phyloP scores from a whole-genome alignment of 768 basidiomycete genomes.

The Kwoniella sp. region DNA sequence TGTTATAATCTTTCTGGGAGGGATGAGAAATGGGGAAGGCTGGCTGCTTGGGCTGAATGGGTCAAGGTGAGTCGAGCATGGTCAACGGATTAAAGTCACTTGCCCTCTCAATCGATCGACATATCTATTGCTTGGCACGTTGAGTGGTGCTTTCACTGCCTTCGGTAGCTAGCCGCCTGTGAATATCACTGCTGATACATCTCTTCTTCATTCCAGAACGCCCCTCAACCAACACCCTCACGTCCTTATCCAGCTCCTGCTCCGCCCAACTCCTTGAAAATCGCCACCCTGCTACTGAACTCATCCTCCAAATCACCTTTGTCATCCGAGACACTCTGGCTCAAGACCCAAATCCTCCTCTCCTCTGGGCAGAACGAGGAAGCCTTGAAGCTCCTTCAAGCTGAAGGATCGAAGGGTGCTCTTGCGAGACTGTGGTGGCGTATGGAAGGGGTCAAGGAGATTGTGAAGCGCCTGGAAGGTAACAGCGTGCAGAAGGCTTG shows the following conservation, averaged over 20 bases:
- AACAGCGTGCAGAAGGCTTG: constrained; percentile 6
- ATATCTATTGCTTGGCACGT: too few relatives aligned
- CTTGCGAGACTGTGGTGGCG: constrained; percentile 30
- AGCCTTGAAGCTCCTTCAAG: constrained; percentile 18
- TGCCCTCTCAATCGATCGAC: too few relatives aligned
- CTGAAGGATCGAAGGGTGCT: constrained; percentile 25
- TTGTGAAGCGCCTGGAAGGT: constrained; percentile 17
- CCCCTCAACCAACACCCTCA: constrained; percentile 25
- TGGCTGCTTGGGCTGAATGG: constrained; percentile 47
- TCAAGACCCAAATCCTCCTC: constrained; percentile 38
- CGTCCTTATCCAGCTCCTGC: constrained; percentile 24
- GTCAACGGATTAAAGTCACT: too few relatives aligned
- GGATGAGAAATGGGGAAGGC: constrained; percentile 36
- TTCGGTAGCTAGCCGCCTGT: too few relatives aligned
- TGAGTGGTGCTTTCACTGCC: too few relatives aligned
- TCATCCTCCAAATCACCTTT: constrained; percentile 15
- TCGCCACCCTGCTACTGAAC: constrained; percentile 18
- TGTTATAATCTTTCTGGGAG: constrained; percentile 40
- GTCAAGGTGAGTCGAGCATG: constrained; percentile 28
- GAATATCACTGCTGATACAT: neutral
- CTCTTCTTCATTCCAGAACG: constrained; percentile 15
- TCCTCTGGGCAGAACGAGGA: constrained; percentile 24
- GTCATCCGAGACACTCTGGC: constrained; percentile 43
- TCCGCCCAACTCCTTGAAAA: constrained; percentile 21
- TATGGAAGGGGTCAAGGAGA: constrained; percentile 27